Base-by-base conservation (phyloP, 2,329 filamentous ascomycete species). In the Fusarium sp. region DNA sequence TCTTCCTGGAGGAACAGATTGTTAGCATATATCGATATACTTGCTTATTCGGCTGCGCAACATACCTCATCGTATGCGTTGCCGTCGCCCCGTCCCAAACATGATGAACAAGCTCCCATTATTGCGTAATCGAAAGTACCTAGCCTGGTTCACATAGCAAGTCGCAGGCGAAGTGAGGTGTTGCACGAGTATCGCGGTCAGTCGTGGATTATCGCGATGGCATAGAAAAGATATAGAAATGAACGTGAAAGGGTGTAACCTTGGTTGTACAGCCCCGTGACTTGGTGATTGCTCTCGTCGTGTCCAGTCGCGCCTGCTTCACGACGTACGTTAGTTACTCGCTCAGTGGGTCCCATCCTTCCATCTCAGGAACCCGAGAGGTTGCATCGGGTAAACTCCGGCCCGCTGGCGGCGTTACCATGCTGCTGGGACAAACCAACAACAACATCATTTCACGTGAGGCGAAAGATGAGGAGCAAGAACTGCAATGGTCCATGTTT, bases 61-160 rank as follows among this genome's bases (percentile, higher is more conserved):
- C 78, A 55, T 68, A 86, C 84, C 76, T 87, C 84, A 31, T 86
- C 84, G 55, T 81, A 81, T 29, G 76, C 73, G 61, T 85, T 82
- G 63, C 76, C 77, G 48, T 78, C 77, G 51, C 79, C 78, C 62
- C 77, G 73, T 61, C 85, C 84, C 39, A 88, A 75, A 70, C 86
- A 88, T 52, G 85, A 88, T 59, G 82, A 78, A 73, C 85, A 88
- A 72, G 79, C 79, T 57, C 86, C 86, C 86, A 88, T 88, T 59
- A 46, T 74, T 41, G 48, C 53, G 53, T 68, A 42, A 47, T 53
- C 48, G 53, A 49, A 57, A 54, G 53, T 25, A n/a, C n/a, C n/a
- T n/a, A 49, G 38, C 46, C 54, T 50, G 41, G 47, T 55, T 62
- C 53, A 57, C 66, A 70, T 65, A 65, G 57, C 66, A 65, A 43